Conservation (phyloP, 2,329 filamentous ascomycete genomes). For the Fusarium sp. region DNA sequence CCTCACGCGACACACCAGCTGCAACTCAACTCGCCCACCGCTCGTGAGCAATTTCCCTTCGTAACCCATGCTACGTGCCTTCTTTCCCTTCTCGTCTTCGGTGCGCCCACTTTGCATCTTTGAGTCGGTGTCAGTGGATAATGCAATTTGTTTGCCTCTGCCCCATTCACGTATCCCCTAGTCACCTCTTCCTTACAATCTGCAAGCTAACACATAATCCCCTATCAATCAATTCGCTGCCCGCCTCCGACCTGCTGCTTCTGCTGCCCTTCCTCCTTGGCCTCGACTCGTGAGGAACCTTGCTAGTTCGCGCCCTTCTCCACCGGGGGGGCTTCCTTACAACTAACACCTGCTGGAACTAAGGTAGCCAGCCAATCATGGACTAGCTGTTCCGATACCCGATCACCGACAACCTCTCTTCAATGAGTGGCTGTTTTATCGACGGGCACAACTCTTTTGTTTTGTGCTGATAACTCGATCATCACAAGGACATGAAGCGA, state of each 20-base stretch:
- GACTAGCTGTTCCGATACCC: constrained; percentile 42
- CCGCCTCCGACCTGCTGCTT: not conserved
- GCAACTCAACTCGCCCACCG: constrained; percentile 2
- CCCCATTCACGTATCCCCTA: constrained; percentile 37
- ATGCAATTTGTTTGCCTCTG: constrained; percentile 12
- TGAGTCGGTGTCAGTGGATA: constrained; percentile 13
- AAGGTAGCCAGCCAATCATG: constrained; percentile 40
- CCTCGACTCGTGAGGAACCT: constrained; percentile 26
- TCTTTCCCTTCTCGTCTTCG: constrained; percentile 24
- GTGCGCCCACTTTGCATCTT: constrained; percentile 17
- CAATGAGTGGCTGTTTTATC: constrained; percentile 19
- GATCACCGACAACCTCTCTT: constrained; percentile 41
- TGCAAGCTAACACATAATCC: constrained; percentile 7
- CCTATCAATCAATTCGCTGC: constrained; percentile 22
- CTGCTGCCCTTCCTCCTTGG: not conserved
- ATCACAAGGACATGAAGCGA: constrained; percentile 28
- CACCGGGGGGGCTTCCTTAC: constrained; percentile 14
- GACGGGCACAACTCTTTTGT: constrained; percentile 25
- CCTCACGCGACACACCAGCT: constrained; percentile 29
- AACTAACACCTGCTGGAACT: constrained; percentile 22
- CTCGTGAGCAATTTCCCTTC: constrained; percentile 17
- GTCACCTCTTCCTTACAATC: constrained; percentile 14
- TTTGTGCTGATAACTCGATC: constrained; percentile 27
- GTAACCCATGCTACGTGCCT: constrained; percentile 20
- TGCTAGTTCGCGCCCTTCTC: constrained; percentile 28